phyloP scores from a whole-genome alignment of 257 asterid species.

The Solanum etuberosum region DNA sequence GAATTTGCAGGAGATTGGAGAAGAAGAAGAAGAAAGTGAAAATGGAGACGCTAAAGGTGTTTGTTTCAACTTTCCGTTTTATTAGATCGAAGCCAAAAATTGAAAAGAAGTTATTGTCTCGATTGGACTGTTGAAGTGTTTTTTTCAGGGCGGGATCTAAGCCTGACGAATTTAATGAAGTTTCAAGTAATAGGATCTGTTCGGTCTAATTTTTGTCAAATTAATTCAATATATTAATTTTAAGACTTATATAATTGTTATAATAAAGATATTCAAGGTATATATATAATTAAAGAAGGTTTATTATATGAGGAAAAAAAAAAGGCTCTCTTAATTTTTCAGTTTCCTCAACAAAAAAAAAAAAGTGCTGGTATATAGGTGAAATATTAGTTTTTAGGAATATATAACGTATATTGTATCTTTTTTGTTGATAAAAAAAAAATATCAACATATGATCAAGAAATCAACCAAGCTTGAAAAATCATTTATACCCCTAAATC shows the following conservation, averaged over 20 bases:
- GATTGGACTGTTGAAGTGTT: not conserved
- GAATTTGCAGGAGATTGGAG: not conserved
- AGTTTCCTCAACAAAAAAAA: not conserved
- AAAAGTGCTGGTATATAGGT: not conserved
- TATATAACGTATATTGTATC: no score
- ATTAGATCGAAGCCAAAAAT: not conserved
- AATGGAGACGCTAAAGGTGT: not conserved
- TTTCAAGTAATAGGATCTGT: not conserved
- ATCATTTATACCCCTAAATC: not conserved
- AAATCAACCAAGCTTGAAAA: no score
- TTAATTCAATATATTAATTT: not conserved
- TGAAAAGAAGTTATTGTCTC: not conserved
- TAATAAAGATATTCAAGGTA: no score
- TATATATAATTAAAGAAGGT: no score
- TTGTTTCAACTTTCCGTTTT: not conserved
- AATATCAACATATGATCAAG: no score
- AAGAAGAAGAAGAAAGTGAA: not conserved
- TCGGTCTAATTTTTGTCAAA: not conserved
- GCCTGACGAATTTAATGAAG: not conserved
- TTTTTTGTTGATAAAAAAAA: no score
- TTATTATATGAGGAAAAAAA: not conserved
- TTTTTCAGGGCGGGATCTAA: not conserved
- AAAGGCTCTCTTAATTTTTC: not conserved
- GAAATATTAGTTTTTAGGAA: no score
- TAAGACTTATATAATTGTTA: no score